Conservation (phyloP, 768 basidiomycete genomes). For the Pleurotus citrinopileatus region DNA sequence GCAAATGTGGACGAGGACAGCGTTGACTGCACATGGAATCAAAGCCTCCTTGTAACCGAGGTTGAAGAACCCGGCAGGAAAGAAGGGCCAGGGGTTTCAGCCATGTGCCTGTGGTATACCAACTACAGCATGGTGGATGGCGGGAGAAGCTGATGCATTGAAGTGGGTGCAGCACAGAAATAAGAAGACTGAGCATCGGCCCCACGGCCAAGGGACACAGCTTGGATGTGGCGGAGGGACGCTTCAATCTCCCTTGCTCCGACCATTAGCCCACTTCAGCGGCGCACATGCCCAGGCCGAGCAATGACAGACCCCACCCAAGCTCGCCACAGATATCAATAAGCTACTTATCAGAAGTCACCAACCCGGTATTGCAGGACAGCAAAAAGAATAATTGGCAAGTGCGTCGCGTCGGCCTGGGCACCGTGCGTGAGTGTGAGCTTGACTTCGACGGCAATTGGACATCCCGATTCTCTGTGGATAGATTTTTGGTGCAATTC, state of each 20-base stretch:
- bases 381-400: too few species aligned
- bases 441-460: too few species aligned
- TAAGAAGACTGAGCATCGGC: not conserved
- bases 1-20: not conserved
- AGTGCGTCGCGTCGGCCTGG: too few species aligned
- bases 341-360: too few species aligned
- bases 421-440: too few species aligned
- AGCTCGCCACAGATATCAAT: too few species aligned
- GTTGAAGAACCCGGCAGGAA: not conserved
- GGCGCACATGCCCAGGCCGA: too few species aligned
- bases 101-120: not conserved
- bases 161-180: not conserved
- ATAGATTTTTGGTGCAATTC: too few species aligned
- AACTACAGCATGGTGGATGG: not conserved
- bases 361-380: too few species aligned
- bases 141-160: constrained; percentile 2
- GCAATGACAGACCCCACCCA: too few species aligned
- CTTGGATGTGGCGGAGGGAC: not conserved
- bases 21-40: not conserved
- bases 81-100: not conserved
- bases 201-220: not conserved
- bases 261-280: not conserved
- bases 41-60: not conserved
- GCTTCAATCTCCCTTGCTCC: too few species aligned
- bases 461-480: too few species aligned